phyloP scores from a whole-genome alignment of 805 yeast genomes.

The Zygotorulaspora chibaensis region DNA sequence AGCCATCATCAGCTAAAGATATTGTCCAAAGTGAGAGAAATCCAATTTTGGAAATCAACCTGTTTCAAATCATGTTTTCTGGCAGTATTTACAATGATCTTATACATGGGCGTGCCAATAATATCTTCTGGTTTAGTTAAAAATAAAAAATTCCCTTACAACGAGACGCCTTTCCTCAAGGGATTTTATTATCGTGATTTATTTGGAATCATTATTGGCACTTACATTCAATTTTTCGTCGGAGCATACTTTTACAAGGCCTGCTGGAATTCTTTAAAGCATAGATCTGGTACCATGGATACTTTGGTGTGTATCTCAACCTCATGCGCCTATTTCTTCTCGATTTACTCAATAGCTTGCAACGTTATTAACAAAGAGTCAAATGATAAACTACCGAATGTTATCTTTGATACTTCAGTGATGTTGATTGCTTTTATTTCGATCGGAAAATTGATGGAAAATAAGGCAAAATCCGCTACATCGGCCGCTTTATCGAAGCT shows the following conservation, averaged over 20 bases:
- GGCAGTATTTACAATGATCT: slow-evolving; percentile 59
- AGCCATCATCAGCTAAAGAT: slow-evolving; percentile 64
- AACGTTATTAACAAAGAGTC: slow-evolving; percentile 37
- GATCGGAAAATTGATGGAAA: slow-evolving; percentile 87
- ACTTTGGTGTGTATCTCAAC: slow-evolving; percentile 82
- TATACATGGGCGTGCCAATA: slow-evolving; percentile 47
- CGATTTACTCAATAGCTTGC: slow-evolving; percentile 55
- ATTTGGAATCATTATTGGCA: slow-evolving; percentile 63
- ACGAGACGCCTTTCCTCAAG: slow-evolving; percentile 13
- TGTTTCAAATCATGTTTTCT: slow-evolving; percentile 48
- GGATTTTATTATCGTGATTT: slow-evolving; percentile 38
- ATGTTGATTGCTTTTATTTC: slow-evolving; percentile 83
- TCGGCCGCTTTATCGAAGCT: slow-evolving; percentile 81
- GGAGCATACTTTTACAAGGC: slow-evolving; percentile 66
- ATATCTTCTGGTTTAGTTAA: slow-evolving; percentile 25
- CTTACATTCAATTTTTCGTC: slow-evolving; percentile 56
- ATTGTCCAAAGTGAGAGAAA: slow-evolving; percentile 66
- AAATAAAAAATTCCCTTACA: slow-evolving; percentile 35
- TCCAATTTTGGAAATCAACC: slow-evolving; percentile 61
- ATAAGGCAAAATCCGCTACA: slow-evolving; percentile 89
- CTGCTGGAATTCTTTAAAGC: slow-evolving; percentile 59
- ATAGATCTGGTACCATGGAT: slow-evolving; percentile 86
- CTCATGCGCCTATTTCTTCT: slow-evolving; percentile 68
- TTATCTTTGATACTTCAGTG: slow-evolving; percentile 79
- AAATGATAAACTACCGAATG: slow-evolving; percentile 49